Base-by-base conservation (phyloP, 1,139 yeast genomes). In the Maudiozyma humilis region DNA sequence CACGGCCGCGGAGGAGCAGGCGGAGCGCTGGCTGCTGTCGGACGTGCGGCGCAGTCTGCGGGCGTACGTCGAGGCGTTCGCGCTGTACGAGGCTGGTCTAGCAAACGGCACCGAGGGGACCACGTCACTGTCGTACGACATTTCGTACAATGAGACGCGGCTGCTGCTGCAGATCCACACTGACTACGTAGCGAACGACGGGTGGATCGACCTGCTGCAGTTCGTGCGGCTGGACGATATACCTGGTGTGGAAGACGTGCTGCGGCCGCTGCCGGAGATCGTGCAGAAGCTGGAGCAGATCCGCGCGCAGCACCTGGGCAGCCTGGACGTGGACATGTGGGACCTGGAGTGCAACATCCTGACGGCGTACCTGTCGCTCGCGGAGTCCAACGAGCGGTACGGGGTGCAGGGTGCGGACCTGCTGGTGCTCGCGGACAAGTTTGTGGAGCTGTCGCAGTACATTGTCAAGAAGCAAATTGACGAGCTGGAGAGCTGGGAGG, bases 1-100 rank as follows among this genome's bases (percentile, higher is more conserved):
- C 5, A 55, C 56, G 2, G 51, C 52, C 3, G 49, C 44, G 36
- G 67, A 63, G 47, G 65, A 61, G 40, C 62, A 60, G 37, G 67
- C 62, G 15, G 66, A 62, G 40, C 52, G 67, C 40, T 63, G 66
- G 65, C 44, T 55, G 4, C 48, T 56, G 4, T 61, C 65, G 2
- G 67, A 63, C 42, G 47, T 62, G 13, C 55, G 54, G 38, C 60
- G 60, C 36, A 50, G 60, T 12, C 43, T 62, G n/a, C 47, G 57
- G 32, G 54, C 54, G 36, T 62, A 59, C 41, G 37, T 51, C 13
- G 47, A 47, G 41, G 64, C 67, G 0, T 47, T 51, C 29, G 50
- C 48, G 20, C 40, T 50, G n/a, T 63, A 63, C 40, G 53, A 55
- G 19, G 44, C 38, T 10, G 65, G 56, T 2, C 43, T 61, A n/a